Base-by-base conservation (phyloP, 305 asterid species). In the Fraxinus floribunda region DNA sequence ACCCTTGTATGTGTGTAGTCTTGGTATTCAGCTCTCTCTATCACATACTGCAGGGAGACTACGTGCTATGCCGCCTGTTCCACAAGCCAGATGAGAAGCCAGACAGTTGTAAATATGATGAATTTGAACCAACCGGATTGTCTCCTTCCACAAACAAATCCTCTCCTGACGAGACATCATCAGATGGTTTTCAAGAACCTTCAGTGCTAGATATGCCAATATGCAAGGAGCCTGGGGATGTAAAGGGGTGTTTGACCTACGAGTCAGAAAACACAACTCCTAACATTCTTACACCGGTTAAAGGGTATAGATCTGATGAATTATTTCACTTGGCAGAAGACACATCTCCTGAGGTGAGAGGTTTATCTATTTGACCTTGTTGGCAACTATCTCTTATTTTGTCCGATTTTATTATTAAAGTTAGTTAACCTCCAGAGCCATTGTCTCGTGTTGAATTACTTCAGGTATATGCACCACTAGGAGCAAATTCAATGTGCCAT, bases 21-120 rank as follows among this genome's bases (percentile, higher is more conserved):
- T 64, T 72, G 76, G 41, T 78, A 46, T 60, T 10, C 29, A 68
- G 18, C 76, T 52, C 18, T 75, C 76, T 76, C 74, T 82, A 77
- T 70, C 41, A 46, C 83, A 81, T 82, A 22, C 52, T 84, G 41
- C 86, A 92, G 97, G 94, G 88, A 79, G 93, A 91, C 84, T 92
- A 89, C 79, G 95, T 92, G 49, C 87, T 92, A 60, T 92, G 97
- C 88, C 97, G 95, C 78, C 86, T 92, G 86, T 92, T 92, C 87
- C 91, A 85, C 76, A 92, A 91, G 88, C 83, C 87, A 39, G 92
- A 90, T 75, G 97, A 87, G 79, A 90, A 78, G 83, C 84, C 84
- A 35, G 87, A 85, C 2, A 79, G 81, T 85, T 86, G 71, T 8
- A 89, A 92, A 76, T 84, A 55, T 62, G 88, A 83, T 52, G 94